phyloP scores from a whole-genome alignment of 805 yeast genomes.

The Starmera pachycereana region DNA sequence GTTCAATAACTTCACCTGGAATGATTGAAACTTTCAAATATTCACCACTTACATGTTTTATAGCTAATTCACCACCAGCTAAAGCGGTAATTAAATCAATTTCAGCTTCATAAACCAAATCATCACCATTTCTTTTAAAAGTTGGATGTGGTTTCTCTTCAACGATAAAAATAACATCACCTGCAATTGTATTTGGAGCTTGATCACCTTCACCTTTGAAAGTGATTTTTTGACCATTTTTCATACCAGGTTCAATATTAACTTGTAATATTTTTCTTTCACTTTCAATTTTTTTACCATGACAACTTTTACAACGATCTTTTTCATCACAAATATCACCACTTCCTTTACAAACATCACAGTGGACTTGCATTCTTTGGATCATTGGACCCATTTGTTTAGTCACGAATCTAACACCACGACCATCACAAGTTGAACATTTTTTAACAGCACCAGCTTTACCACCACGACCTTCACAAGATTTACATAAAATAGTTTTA shows the following conservation, averaged over 20 bases:
- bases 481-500: conserved; percentile 79
- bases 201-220: conserved; percentile 97
- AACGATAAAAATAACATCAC: conserved; percentile 89
- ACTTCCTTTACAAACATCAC: conserved; percentile 86
- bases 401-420: conserved; percentile 83
- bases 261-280: conserved; percentile 94
- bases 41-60: conserved; percentile 88
- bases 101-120: conserved; percentile 75
- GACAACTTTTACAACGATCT: conserved; percentile 81
- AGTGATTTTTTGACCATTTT: conserved; percentile 80
- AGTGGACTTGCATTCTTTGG: conserved; percentile 92
- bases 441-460: conserved; percentile 80
- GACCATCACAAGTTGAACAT: conserved; percentile 84
- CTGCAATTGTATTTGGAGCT: conserved; percentile 89
- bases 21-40: conserved; percentile 71
- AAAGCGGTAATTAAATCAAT: conserved; percentile 88
- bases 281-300: conserved; percentile 75
- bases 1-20: conserved; percentile 90
- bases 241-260: conserved; percentile 95
- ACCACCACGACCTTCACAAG: conserved; percentile 96
- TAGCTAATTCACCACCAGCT: conserved; percentile 87
- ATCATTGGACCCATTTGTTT: conserved; percentile 99
- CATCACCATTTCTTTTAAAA: conserved; percentile 84
- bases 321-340: conserved; percentile 83
- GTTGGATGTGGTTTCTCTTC: conserved; percentile 80